These are phyloP conservation scores for Ascochyta rabiei DNA, from an alignment of 2,329 filamentous ascomycete genomes.

Conservation along the genomic window DNA sequence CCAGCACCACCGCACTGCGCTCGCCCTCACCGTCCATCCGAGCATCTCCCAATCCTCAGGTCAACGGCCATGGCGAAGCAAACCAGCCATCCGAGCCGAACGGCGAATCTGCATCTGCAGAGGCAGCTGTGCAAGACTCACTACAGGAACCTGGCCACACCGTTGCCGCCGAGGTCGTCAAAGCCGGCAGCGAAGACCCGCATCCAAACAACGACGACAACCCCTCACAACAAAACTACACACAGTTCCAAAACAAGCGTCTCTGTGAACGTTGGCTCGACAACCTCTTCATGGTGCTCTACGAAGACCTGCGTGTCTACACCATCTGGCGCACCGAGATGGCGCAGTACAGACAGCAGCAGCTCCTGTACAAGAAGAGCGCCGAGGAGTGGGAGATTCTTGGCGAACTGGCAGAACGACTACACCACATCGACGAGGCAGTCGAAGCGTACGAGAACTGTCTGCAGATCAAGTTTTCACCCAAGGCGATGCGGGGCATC, in stretches of 20 bases:
- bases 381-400: slow-evolving; percentile 98
- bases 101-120: slow-evolving; percentile 34
- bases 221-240: slow-evolving; percentile 69
- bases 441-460: slow-evolving; percentile 93
- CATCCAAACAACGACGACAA: slow-evolving; percentile 56
- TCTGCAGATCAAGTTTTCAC: slow-evolving; percentile 85
- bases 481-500: slow-evolving; percentile 87
- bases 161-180: slow-evolving; percentile 76
- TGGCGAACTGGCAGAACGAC: slow-evolving; percentile 85
- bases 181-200: slow-evolving; percentile 71
- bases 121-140: slow-evolving; percentile 42
- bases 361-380: slow-evolving; percentile 94
- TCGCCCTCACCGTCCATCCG: slow-evolving; percentile 57
- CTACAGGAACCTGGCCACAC: slow-evolving; percentile 83
- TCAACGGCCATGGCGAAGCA: slow-evolving; percentile 48
- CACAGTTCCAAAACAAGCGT: slow-evolving; percentile 94
- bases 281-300: slow-evolving; percentile 98
- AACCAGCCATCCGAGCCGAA: slow-evolving; percentile 32
- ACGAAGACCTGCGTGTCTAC: slow-evolving; percentile 96
- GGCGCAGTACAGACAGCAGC: slow-evolving; percentile 91
- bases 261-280: slow-evolving; percentile 98
- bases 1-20: slow-evolving; percentile 79
- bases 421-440: slow-evolving; percentile 90
- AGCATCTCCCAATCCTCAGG: slow-evolving; percentile 42
- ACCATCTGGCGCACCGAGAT: slow-evolving; percentile 99